Evolutionary conservation across 1,284 basidiomycete genomes (phyloP).

Genomic region (Leccinum subspadiceum): DNA sequence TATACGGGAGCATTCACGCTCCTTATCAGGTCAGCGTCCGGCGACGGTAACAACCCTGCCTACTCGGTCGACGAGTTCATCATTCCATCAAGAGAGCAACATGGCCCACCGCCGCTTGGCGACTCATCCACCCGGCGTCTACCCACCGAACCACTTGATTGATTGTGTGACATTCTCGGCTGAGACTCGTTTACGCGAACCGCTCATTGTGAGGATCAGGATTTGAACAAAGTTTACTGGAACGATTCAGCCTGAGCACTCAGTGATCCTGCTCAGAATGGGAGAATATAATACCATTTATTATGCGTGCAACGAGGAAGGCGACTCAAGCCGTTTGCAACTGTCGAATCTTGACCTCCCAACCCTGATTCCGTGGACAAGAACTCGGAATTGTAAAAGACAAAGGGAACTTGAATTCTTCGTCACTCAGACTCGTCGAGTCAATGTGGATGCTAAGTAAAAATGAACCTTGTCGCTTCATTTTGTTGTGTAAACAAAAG

Average conservation of each 20-base stretch:
- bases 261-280: not conserved
- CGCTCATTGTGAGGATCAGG: not conserved
- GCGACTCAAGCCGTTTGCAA: not conserved
- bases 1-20: not conserved
- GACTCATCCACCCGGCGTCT: not conserved
- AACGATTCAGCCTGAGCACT: not conserved
- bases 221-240: not conserved
- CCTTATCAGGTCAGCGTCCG: not conserved
- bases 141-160: not conserved
- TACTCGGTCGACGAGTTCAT: not conserved
- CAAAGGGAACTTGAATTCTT: not conserved
- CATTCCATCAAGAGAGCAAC: not conserved
- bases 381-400: not conserved
- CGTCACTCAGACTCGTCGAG: not conserved
- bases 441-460: not conserved
- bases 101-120: not conserved
- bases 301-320: not conserved
- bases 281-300: not conserved
- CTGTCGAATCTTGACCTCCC: not conserved
- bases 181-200: not conserved
- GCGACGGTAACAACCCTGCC: not conserved
- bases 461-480: no score
- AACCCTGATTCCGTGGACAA: not conserved
- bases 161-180: constrained; percentile 1
- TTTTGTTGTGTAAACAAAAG: not conserved